phyloP scores from a whole-genome alignment of 306 rosid genomes.

The Lupinus albus region DNA sequence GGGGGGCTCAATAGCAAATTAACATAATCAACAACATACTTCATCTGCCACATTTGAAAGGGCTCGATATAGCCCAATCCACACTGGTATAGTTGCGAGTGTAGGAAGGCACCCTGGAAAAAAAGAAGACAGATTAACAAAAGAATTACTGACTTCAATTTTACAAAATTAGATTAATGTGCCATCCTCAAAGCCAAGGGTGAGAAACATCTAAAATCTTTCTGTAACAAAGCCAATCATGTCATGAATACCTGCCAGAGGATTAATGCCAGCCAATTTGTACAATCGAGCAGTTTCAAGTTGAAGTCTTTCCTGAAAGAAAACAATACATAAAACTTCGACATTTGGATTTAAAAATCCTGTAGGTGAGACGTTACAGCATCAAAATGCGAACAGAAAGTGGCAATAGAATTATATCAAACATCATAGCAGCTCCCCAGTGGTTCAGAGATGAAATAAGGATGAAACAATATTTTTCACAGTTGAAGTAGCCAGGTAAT shows the following conservation, averaged over 20 bases:
- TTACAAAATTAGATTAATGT: background rate
- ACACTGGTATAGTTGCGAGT: constrained; percentile 89
- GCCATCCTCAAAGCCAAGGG: constrained; percentile 5
- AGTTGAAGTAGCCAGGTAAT: constrained; percentile 15
- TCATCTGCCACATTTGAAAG: constrained; percentile 96
- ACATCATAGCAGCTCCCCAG: background rate
- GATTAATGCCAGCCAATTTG: constrained; percentile 90
- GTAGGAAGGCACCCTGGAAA: constrained; percentile 84
- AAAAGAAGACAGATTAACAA: constrained; percentile 1
- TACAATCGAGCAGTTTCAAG: constrained; percentile 88
- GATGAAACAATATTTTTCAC: constrained; percentile 17
- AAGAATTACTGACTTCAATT: constrained; percentile 4
- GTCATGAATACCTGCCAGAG: constrained; percentile 76
- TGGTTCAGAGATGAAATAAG: background rate
- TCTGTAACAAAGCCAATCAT: constrained; percentile 19
- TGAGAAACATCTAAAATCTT: constrained; percentile 13
- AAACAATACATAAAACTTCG: constrained; percentile 38
- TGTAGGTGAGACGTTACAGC: background rate
- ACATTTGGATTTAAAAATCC: constrained; percentile 20
- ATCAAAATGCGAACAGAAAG: constrained; percentile 32
- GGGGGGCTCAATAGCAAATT: background rate
- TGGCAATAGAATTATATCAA: background rate
- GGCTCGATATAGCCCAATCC: constrained; percentile 96
- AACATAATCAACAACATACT: constrained; percentile 51
- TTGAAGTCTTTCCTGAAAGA: constrained; percentile 89